These are phyloP conservation scores for Apophysomyces elegans DNA, from an alignment of 371 early-diverging fungal species.

Conservation along the genomic window DNA sequence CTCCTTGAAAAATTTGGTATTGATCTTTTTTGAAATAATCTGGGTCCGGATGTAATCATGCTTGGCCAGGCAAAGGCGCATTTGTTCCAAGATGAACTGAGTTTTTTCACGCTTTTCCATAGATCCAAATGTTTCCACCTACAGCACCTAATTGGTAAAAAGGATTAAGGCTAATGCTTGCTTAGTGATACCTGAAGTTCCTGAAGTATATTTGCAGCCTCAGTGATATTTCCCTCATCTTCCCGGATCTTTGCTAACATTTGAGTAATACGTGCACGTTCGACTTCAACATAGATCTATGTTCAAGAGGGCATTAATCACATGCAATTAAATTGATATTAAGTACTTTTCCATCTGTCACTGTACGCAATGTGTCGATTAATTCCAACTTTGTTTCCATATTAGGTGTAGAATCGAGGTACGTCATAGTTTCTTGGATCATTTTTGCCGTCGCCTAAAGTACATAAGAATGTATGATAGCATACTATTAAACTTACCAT, in stretches of 20 bases:
- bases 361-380: slow-evolving; percentile 91
- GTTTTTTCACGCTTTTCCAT: slow-evolving; percentile 98
- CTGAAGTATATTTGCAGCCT: slow-evolving; percentile 95
- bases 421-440: slow-evolving; percentile 93
- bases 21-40: slow-evolving; percentile 95
- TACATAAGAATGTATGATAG: background rate
- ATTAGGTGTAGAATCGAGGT: slow-evolving; percentile 83
- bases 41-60: slow-evolving; percentile 91
- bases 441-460: slow-evolving; percentile 89
- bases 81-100: slow-evolving; percentile 97
- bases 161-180: background rate
- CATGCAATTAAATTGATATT: background rate
- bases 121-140: slow-evolving; percentile 98
- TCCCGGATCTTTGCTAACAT: slow-evolving; percentile 89
- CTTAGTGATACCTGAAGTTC: slow-evolving; percentile 78
- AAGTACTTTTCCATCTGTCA: slow-evolving; percentile 95
- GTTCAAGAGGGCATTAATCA: background rate
- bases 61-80: slow-evolving; percentile 93
- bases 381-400: slow-evolving; percentile 85
- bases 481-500: slow-evolving; percentile 53
- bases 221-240: slow-evolving; percentile 85
- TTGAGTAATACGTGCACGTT: slow-evolving; percentile 93
- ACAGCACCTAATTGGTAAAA: background rate
- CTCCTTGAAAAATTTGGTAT: slow-evolving; percentile 88
- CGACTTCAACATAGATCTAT: slow-evolving; percentile 97